Base-by-base conservation (phyloP, 2,329 filamentous ascomycete genomes). In the Pseudopyrenochaeta lycopersici region DNA sequence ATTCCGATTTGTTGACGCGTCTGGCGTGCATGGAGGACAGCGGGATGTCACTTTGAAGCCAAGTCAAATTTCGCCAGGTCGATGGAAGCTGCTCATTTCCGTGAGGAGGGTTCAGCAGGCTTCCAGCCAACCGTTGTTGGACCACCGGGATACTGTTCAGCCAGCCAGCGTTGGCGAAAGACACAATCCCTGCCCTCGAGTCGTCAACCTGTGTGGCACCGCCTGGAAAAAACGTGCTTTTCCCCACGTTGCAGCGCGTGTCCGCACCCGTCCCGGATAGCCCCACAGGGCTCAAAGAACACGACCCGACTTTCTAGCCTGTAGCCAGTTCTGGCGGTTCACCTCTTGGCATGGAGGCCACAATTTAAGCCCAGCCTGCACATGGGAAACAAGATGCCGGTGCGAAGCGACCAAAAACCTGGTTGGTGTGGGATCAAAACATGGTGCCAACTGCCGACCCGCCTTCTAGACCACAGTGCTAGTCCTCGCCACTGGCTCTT, bases 161-260 rank as follows among this genome's bases (percentile, higher is more conserved):
- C 60, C 55, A 57, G 41, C 46, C 56, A 60, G 42, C 46, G 32
- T 32, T 35, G 40, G 29, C 39, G 41, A 49, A 39, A 40, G 18
- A 15, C 29, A 21, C 9, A 23, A 60, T 41, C 60, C 60, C 47
- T 60, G 58, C 42, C 39, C 17, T 47, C 48, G 56, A 55, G 57
- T 47, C 51, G 60, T 62, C 58, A 57, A 60, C 52, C 58, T 52
- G 56, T 45, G 64, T 64, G 63, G 63, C 62, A 62, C 60, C 49
- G 46, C 47, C 27, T 52, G 4, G 23, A 55, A 36, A 67, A 60
- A 64, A 68, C 63, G 64, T 67, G 66, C 49, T 63, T 70, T 27
- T 71, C 68, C 70, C 70, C 70, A 72, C 67, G 70, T 67, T 67
- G 61, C 59, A 67, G 62, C 58, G 61, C 62, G 56, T 62, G 58